These are phyloP conservation scores for Colletotrichum sp. DNA, from an alignment of 2,329 filamentous ascomycete genomes.

Conservation along the genomic window DNA sequence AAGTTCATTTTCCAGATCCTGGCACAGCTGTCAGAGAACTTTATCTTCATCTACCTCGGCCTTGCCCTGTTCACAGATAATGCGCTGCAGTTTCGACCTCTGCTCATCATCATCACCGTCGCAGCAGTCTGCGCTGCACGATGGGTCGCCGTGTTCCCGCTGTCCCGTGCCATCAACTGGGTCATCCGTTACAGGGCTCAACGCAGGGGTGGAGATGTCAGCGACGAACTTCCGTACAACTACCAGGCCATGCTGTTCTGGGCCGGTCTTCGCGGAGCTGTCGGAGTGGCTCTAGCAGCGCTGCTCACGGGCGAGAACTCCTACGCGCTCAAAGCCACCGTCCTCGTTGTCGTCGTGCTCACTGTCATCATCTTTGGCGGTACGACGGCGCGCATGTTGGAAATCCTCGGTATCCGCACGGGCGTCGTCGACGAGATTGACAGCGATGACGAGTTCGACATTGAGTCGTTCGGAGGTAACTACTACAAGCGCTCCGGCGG, in stretches of 20 bases:
- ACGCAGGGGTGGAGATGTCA: conserved; percentile 73
- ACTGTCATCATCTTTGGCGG: conserved; percentile 99
- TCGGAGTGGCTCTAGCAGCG: conserved; percentile 92
- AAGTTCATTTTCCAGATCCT: conserved; percentile 97
- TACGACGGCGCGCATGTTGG: conserved; percentile 95
- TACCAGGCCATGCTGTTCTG: conserved; percentile 99
- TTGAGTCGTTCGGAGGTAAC: conserved; percentile 76
- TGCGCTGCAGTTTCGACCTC: conserved; percentile 86
- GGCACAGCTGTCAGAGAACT: conserved; percentile 96
- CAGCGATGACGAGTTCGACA: conserved; percentile 98
- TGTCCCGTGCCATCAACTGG: conserved; percentile 90
- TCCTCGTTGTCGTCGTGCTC: conserved; percentile 95
- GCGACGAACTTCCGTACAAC: conserved; percentile 89
- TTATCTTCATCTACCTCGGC: conserved; percentile 99
- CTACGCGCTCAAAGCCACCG: conserved; percentile 85
- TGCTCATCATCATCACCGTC: conserved; percentile 93
- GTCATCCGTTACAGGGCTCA: conserved; percentile 86
- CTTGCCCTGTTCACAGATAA: conserved; percentile 93
- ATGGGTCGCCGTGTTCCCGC: conserved; percentile 93
- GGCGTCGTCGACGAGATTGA: conserved; percentile 97
- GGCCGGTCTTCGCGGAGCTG: conserved; percentile 93
- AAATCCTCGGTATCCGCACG: conserved; percentile 95
- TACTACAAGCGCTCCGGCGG: conserved; percentile 84
- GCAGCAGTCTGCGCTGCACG: conserved; percentile 90
- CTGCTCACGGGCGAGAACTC: conserved; percentile 83